phyloP scores from a whole-genome alignment of 257 asterid genomes.

The Leptodermis oblonga region DNA sequence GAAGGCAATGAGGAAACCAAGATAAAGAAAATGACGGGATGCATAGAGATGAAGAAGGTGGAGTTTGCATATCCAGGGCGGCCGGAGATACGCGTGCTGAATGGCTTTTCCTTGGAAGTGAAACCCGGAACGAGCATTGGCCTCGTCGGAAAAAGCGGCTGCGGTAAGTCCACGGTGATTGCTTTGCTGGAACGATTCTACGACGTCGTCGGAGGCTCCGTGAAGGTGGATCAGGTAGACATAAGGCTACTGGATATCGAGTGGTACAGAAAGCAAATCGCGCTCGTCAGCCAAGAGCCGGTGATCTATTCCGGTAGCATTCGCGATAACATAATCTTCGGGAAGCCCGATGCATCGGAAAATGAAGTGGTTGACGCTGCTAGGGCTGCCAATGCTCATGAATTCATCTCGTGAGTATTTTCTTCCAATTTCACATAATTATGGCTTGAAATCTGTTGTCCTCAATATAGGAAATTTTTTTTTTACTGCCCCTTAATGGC shows the following conservation, averaged over 20 bases:
- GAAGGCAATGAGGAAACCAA: slow-evolving; percentile 29
- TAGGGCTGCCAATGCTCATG: slow-evolving; percentile 78
- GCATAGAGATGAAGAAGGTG: slow-evolving; percentile 59
- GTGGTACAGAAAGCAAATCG: slow-evolving; percentile 64
- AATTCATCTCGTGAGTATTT: slow-evolving; percentile 63
- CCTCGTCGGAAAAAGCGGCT: slow-evolving; percentile 75
- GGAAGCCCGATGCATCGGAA: slow-evolving; percentile 61
- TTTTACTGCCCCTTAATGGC: too few species aligned
- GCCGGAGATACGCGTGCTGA: slow-evolving; percentile 41
- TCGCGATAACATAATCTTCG: slow-evolving; percentile 59
- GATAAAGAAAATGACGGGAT: slow-evolving; percentile 44
- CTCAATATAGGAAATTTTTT: too few species aligned
- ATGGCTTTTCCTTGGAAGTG: slow-evolving; percentile 55
- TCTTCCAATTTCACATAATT: too few species aligned
- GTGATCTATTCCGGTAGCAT: slow-evolving; percentile 71
- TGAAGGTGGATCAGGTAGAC: slow-evolving; percentile 62
- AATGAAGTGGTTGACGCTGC: slow-evolving; percentile 70
- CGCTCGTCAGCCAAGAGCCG: slow-evolving; percentile 87
- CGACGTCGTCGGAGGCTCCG: slow-evolving; percentile 49
- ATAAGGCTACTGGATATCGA: slow-evolving; percentile 50
- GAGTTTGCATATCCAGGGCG: slow-evolving; percentile 68
- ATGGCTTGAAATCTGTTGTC: too few species aligned
- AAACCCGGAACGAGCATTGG: slow-evolving; percentile 73
- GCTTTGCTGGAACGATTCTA: slow-evolving; percentile 68
- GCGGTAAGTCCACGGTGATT: slow-evolving; percentile 85